Percentiles rank a stretch among this genome's conserved stretches.
Conservation (phyloP, 2,329 filamentous ascomycete genomes). For the Arthrobotrys sinensis region DNA sequence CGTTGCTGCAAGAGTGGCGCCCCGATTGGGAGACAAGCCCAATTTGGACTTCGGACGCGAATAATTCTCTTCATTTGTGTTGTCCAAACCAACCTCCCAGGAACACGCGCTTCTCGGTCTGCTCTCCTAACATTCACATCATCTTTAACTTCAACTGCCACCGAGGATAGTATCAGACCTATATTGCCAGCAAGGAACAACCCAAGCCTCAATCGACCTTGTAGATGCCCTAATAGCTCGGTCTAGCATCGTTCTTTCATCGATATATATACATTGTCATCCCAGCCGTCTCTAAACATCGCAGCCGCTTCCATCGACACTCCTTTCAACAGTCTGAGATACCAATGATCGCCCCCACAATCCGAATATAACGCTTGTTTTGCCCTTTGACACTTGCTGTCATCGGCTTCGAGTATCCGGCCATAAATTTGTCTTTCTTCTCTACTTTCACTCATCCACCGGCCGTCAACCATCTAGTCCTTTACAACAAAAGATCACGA, state of each 20-base stretch:
- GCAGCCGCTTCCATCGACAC: background rate
- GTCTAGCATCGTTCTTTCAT: background rate
- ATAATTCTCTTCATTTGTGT: constrained; percentile 26
- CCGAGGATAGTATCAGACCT: background rate
- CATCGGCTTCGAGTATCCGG: constrained; percentile 21
- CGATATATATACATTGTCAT: background rate
- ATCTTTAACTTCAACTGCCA: constrained; percentile 14
- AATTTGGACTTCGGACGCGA: constrained; percentile 18
- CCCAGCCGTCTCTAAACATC: background rate
- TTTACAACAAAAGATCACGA: constrained; percentile 66
- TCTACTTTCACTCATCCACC: constrained; percentile 29
- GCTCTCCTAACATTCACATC: constrained; percentile 15
- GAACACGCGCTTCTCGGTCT: constrained; percentile 17
- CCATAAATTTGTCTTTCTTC: background rate
- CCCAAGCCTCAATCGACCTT: background rate
- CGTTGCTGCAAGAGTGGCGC: constrained; percentile 1
- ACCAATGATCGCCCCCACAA: constrained; percentile 12
- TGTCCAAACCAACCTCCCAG: constrained; percentile 26
- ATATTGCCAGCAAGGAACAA: constrained; percentile 3
- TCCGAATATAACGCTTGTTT: background rate
- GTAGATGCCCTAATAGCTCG: background rate
- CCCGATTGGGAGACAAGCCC: constrained; percentile 12
- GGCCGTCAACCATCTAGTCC: constrained; percentile 6
- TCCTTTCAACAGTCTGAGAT: background rate
- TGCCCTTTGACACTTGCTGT: constrained; percentile 30